Conservation (phyloP, 441 rosid species). For the Dalechampia spathulata region DNA sequence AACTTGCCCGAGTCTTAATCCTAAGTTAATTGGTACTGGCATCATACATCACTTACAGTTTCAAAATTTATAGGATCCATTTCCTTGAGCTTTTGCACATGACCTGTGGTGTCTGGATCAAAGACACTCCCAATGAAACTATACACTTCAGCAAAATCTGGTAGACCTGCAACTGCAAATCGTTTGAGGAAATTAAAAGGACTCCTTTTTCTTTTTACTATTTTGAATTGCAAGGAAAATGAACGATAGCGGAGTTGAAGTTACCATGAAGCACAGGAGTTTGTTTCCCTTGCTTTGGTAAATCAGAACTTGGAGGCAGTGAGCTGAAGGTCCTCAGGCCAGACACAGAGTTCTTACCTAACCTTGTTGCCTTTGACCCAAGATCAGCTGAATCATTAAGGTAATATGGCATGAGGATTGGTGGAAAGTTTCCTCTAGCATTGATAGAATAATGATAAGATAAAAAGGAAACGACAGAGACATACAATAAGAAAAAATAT, state of each 20-base stretch:
- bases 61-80: slow-evolving; percentile 85
- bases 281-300: slow-evolving; percentile 39
- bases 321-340: slow-evolving; percentile 40
- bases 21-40: slow-evolving; percentile 2
- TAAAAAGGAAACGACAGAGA: slow-evolving; percentile 9
- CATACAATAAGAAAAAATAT: slow-evolving; percentile 16
- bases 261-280: slow-evolving; percentile 60
- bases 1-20: too few relatives aligned
- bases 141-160: slow-evolving; percentile 83
- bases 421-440: slow-evolving; percentile 36
- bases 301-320: slow-evolving; percentile 33
- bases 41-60: slow-evolving; percentile 44
- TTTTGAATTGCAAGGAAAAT: slow-evolving; percentile 5
- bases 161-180: slow-evolving; percentile 70
- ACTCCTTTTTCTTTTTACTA: slow-evolving; percentile 4
- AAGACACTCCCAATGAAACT: slow-evolving; percentile 85
- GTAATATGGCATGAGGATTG: slow-evolving; percentile 56
- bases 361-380: slow-evolving; percentile 56
- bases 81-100: slow-evolving; percentile 65
- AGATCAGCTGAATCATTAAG: slow-evolving; percentile 82
- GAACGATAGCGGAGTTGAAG: slow-evolving; percentile 15
- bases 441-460: slow-evolving; percentile 22
- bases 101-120: slow-evolving; percentile 64
- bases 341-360: slow-evolving; percentile 33
- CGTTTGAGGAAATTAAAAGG: slow-evolving; percentile 10